phyloP scores from a whole-genome alignment of 305 asterid genomes.

The Rubia tinctorum region DNA sequence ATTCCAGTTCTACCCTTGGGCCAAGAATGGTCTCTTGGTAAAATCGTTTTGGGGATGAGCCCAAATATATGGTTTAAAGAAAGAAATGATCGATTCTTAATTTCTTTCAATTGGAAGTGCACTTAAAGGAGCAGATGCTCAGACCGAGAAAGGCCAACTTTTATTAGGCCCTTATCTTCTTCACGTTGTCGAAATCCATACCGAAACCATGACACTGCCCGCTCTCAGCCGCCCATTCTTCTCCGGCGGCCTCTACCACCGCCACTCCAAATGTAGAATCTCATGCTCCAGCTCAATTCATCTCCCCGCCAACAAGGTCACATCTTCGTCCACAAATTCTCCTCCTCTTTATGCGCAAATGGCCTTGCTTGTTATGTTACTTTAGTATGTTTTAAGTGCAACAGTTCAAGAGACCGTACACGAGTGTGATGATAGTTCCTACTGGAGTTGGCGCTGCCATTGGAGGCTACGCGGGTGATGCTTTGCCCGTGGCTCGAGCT shows the following conservation, averaged over 20 bases:
- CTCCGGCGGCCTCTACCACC: constrained; percentile 9
- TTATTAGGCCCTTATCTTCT: not conserved
- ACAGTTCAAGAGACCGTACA: constrained; percentile 69
- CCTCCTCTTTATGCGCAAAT: not conserved
- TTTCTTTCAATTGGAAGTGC: too few species aligned
- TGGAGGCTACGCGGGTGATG: constrained; percentile 97
- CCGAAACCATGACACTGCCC: constrained; percentile 8
- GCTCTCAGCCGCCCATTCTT: constrained; percentile 8
- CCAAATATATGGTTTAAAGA: too few species aligned
- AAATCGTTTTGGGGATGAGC: too few species aligned
- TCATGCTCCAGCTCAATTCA: constrained; percentile 17
- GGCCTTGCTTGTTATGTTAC: not conserved
- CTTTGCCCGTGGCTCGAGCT: constrained; percentile 88
- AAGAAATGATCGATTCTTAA: too few species aligned
- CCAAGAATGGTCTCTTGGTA: too few species aligned
- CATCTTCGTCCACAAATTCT: not conserved
- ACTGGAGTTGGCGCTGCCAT: constrained; percentile 93
- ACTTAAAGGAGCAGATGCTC: too few species aligned
- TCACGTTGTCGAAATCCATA: not conserved
- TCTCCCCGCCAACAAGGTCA: constrained; percentile 27
- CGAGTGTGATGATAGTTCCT: constrained; percentile 93
- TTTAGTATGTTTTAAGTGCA: not conserved
- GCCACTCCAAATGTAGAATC: constrained; percentile 6
- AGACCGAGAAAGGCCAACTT: not conserved
- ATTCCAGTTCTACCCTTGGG: too few species aligned